Base-by-base conservation (phyloP, 805 yeast species). In the Peterozyma toletana region DNA sequence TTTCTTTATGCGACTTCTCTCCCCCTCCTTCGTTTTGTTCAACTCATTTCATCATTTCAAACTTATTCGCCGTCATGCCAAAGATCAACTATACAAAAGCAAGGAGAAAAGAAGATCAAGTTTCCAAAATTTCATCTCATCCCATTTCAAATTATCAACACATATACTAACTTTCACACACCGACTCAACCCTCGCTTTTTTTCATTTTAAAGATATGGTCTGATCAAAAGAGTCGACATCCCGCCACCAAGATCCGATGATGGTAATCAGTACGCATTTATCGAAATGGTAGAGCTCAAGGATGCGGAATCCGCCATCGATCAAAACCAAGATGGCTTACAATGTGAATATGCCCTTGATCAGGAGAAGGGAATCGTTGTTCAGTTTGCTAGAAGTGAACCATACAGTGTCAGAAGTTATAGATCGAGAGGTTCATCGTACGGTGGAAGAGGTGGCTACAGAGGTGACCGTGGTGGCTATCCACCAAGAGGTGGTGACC, bases 191-290 rank as follows among this genome's bases (percentile, higher is more conserved):
- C 45, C 44, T 34, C 35, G 34, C 38, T 42, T 43, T 31, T 35
- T 30, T 33, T 33, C 15, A 18, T 30, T 31, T 9, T 33, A 27
- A 54, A 77, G 83, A 57, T 75, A 53, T 50, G 86, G 85, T 40
- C 71, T 69, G 50, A 63, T 80, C 37, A 75, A 75, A 40, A 69
- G 81, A 60, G 73, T 79, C 41, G 81, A 75, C 49, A 74, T 79
- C 39, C 78, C 83, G 36, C 84, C 84, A 44, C 80, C 83, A 47
- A 72, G 78, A 59, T 67, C 73, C 29, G 72, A 72, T 44, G 80
- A 75, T 50, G 78, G 79, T 35, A 69, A 75, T 48, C 80, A 78
- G 52, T 80, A 68, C 53, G 86, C 83, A 7, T 80, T 79, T 59
- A 84, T 80, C 21, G 83, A 79, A 54, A 80, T 70, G 57, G 67